Evolutionary conservation across 2,329 filamentous ascomycete genomes (phyloP).

Genomic region (Cytospora mali): DNA sequence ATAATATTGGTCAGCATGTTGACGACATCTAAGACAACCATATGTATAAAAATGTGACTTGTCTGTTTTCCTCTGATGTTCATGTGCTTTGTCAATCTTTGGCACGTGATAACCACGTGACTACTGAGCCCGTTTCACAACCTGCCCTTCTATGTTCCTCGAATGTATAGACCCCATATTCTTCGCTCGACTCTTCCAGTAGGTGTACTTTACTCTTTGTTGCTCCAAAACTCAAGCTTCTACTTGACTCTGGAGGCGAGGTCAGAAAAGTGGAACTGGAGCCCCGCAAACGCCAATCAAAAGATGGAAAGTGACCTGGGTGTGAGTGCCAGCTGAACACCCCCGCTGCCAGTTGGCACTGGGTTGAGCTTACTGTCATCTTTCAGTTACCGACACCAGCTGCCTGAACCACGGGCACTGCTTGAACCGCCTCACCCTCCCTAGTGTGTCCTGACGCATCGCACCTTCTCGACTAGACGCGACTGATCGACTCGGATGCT

Average conservation of each 20-base stretch:
- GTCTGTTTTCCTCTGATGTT: background rate
- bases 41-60: no score
- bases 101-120: background rate
- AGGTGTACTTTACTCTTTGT: background rate
- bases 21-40: no score
- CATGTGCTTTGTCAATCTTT: background rate
- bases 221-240: background rate
- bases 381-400: background rate
- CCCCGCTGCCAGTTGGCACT: background rate
- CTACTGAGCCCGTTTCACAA: background rate
- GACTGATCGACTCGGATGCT: background rate
- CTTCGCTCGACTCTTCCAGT: no score
- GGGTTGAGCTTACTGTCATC: background rate
- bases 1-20: no score
- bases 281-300: background rate
- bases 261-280: no score
- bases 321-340: background rate
- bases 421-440: background rate
- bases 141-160: background rate
- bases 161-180: background rate
- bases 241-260: background rate
- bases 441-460: background rate
- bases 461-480: background rate
- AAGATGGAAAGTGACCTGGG: no score
- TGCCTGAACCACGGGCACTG: background rate